These are phyloP conservation scores for Cinnamomum micranthum DNA, from an alignment of 164 flowering plant genomes.

Conservation along the genomic window DNA sequence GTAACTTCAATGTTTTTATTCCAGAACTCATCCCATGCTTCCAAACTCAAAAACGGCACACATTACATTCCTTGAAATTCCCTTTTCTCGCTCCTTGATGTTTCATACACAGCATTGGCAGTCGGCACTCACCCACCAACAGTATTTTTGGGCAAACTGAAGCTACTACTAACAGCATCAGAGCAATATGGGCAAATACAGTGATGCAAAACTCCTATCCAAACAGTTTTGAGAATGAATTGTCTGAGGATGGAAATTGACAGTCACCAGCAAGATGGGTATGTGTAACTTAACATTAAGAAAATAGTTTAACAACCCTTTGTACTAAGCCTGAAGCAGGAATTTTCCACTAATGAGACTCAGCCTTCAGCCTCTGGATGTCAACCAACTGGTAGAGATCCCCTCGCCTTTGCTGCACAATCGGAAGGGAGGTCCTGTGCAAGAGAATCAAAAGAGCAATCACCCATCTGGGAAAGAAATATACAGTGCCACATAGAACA, in stretches of 20 bases:
- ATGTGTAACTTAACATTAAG: not conserved
- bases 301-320: no score
- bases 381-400: constrained; percentile 91
- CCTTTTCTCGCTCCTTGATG: no score
- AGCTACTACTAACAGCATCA: not conserved
- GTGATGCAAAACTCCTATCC: not conserved
- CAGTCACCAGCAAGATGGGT: not conserved
- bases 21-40: no score
- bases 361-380: constrained; percentile 46
- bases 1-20: no score
- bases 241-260: not conserved
- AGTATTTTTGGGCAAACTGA: no score
- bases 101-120: no score
- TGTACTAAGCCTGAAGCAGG: not conserved
- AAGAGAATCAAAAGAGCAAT: not conserved
- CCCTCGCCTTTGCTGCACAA: constrained; percentile 76
- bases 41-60: no score
- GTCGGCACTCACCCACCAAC: no score
- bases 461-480: not conserved
- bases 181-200: not conserved
- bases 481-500: not conserved
- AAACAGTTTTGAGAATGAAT: not conserved
- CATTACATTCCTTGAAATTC: no score
- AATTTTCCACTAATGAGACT: not conserved
- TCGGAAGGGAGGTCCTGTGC: constrained; percentile 69